These are phyloP conservation scores for Leersia perrieri DNA, from an alignment of 176 grass and related monocot species.

Conservation along the genomic window DNA sequence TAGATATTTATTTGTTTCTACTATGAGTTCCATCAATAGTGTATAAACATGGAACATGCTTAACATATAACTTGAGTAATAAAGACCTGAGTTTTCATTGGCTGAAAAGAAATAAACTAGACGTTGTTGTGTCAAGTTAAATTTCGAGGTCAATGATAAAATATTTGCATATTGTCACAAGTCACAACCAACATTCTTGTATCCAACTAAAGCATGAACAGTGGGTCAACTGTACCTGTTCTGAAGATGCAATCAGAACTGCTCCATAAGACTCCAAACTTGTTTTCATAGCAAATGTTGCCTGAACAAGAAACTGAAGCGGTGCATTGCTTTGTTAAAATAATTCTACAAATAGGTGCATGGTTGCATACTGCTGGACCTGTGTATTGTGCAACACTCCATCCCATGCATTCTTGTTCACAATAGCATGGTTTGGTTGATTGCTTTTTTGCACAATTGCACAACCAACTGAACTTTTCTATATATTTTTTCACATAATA, in stretches of 20 bases:
- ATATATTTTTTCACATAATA: constrained; percentile 1
- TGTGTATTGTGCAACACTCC: neutral
- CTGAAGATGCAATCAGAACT: neutral
- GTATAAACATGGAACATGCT: neutral
- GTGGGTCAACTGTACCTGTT: neutral
- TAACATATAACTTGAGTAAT: neutral
- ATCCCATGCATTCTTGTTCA: neutral
- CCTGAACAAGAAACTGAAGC: neutral
- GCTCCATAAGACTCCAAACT: neutral
- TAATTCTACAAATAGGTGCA: neutral
- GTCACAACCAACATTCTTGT: neutral
- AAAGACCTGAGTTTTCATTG: neutral
- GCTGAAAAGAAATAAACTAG: neutral
- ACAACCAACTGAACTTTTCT: neutral
- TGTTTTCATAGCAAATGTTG: neutral
- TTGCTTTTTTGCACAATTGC: neutral
- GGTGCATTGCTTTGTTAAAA: neutral
- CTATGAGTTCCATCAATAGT: neutral
- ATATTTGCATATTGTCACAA: neutral
- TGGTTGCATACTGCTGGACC: neutral
- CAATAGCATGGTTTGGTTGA: neutral
- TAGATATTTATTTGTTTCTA: neutral
- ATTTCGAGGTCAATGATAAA: neutral
- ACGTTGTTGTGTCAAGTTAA: neutral
- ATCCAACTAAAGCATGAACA: neutral